phyloP scores from a whole-genome alignment of 495 filamentous ascomycete genomes.

The Penicillium atrosanguineum region DNA sequence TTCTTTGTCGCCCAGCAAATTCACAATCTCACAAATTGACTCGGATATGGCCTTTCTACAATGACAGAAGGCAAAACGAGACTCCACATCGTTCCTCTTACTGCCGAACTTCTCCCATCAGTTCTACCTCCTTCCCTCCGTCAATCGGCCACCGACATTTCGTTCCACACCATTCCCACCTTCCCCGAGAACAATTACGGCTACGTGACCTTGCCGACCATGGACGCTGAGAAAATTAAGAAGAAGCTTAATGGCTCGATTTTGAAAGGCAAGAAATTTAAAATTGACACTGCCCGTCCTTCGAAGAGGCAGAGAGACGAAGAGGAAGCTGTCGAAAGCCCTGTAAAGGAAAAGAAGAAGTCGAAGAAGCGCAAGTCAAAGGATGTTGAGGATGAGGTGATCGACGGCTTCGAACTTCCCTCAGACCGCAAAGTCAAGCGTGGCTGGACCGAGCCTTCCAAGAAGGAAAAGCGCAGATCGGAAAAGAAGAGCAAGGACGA shows the following conservation, averaged over 20 bases:
- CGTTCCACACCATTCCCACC: conserved; percentile 77
- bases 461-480: conserved; percentile 47
- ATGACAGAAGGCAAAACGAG: conserved; percentile 46
- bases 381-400: conserved; percentile 54
- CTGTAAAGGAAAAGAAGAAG: conserved; percentile 38
- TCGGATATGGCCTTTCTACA: conserved; percentile 13
- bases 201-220: conserved; percentile 74
- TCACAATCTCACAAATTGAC: neutral
- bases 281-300: conserved; percentile 73
- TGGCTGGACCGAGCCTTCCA: conserved; percentile 77
- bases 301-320: conserved; percentile 46
- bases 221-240: conserved; percentile 82
- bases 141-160: conserved; percentile 69
- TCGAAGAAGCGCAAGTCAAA: conserved; percentile 65
- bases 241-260: conserved; percentile 91
- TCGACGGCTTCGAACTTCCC: conserved; percentile 70
- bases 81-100: conserved; percentile 85
- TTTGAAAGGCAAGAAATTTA: conserved; percentile 80
- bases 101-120: conserved; percentile 62
- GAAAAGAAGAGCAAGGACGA: conserved; percentile 49
- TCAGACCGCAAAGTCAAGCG: conserved; percentile 76
- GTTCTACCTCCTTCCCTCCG: conserved; percentile 67
- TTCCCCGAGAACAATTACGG: conserved; percentile 91
- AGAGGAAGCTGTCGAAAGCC: conserved; percentile 17
- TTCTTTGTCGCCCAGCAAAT: neutral